These are phyloP conservation scores for Cucurbitaria berberidis DNA, from an alignment of 2,329 filamentous ascomycete species.

Conservation along the genomic window DNA sequence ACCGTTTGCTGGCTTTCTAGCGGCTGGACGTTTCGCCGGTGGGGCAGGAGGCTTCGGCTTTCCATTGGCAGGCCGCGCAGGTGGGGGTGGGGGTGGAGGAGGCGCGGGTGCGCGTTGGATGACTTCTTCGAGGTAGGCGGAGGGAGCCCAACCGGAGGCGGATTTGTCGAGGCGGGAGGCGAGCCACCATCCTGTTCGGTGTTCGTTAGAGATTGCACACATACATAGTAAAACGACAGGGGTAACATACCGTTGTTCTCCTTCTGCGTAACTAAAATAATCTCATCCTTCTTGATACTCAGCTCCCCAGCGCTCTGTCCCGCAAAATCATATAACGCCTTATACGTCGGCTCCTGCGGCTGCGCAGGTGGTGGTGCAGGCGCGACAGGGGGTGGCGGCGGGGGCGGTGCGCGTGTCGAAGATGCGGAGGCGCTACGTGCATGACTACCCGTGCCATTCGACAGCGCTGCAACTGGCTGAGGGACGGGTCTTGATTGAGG, in stretches of 20 bases:
- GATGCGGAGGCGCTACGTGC: slow-evolving; percentile 49
- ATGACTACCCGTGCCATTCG: slow-evolving; percentile 53
- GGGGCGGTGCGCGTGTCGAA: slow-evolving; percentile 52
- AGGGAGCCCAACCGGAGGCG: slow-evolving; percentile 91
- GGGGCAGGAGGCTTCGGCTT: slow-evolving; percentile 79
- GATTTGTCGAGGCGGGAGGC: slow-evolving; percentile 72
- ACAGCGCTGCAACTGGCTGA: slow-evolving; percentile 61
- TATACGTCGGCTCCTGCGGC: slow-evolving; percentile 76
- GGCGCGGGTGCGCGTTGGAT: slow-evolving; percentile 62
- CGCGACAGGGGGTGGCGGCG: slow-evolving; percentile 67
- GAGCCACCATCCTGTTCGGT: slow-evolving; percentile 85
- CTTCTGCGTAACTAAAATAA: slow-evolving; percentile 91
- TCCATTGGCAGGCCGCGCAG: slow-evolving; percentile 67
- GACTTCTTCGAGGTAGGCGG: slow-evolving; percentile 89
- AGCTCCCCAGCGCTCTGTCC: slow-evolving; percentile 87
- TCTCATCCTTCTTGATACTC: slow-evolving; percentile 76
- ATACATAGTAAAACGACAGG: not conserved
- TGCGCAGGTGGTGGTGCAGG: slow-evolving; percentile 65
- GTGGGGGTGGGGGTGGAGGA: slow-evolving; percentile 53
- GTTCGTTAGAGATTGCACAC: slow-evolving; percentile 24
- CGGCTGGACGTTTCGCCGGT: slow-evolving; percentile 78
- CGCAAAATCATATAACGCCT: slow-evolving; percentile 90
- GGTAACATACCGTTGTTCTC: slow-evolving; percentile 81
- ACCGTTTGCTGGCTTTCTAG: slow-evolving; percentile 69
- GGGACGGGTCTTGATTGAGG: slow-evolving; percentile 57